Evolutionary conservation across 2,329 filamentous ascomycete species (phyloP).

Genomic region (Cercospora sesami): DNA sequence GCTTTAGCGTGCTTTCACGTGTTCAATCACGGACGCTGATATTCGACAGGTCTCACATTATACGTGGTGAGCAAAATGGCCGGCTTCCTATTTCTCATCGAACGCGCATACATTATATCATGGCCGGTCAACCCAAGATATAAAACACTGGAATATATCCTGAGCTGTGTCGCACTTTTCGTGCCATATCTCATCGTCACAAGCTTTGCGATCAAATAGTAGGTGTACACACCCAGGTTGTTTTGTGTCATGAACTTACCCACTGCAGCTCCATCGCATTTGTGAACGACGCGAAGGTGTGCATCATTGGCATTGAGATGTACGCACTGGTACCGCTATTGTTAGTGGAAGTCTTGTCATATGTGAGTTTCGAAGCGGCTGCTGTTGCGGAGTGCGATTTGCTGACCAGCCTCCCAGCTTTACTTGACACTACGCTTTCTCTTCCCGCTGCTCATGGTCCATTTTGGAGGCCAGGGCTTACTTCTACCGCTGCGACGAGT

Average conservation of each 20-base stretch:
- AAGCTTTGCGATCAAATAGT: conserved; percentile 24
- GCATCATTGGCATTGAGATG: conserved; percentile 23
- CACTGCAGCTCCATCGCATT: conserved; percentile 21
- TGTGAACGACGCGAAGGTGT: conserved; percentile 16
- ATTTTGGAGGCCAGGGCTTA: conserved; percentile 23
- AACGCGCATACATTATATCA: conserved; percentile 29
- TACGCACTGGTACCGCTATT: conserved; percentile 24
- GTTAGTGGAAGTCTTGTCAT: conserved; percentile 25
- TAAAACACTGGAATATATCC: conserved; percentile 24
- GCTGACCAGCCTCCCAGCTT: conserved; percentile 17
- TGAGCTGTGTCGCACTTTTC: conserved; percentile 24
- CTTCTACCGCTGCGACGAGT: conserved; percentile 21
- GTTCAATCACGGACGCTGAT: neutral
- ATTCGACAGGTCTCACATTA: conserved; percentile 22
- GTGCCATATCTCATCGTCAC: conserved; percentile 19
- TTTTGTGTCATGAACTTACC: neutral
- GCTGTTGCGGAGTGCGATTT: neutral
- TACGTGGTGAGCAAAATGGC: conserved; percentile 23
- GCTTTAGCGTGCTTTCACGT: neutral
- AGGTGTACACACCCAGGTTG: neutral
- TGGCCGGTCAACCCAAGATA: conserved; percentile 24
- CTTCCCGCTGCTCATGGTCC: conserved; percentile 24
- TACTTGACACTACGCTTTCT: conserved; percentile 28
- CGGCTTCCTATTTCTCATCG: conserved; percentile 26
- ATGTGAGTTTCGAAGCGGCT: conserved; percentile 13